Conservation (phyloP, 768 basidiomycete species). For the Suillus variegatus region DNA sequence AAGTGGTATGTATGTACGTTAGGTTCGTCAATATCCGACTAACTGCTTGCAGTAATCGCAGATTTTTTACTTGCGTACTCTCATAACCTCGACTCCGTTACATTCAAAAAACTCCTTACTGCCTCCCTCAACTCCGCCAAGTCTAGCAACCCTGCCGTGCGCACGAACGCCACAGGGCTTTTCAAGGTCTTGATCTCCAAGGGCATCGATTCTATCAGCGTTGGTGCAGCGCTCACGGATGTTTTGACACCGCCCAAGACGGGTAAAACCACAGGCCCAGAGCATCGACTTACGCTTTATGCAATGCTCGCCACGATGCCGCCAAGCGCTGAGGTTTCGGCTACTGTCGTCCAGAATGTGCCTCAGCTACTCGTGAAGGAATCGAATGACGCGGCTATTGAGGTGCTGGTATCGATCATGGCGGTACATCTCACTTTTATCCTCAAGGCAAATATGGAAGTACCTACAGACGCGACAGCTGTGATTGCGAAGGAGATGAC, state of each 20-base stretch:
- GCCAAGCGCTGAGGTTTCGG: constrained; percentile 51
- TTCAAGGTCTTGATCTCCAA: constrained; percentile 50
- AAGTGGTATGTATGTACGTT: constrained; percentile 44
- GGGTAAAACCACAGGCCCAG: constrained; percentile 85
- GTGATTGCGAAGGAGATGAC: constrained; percentile 73
- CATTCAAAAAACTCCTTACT: constrained; percentile 55
- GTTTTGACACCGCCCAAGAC: constrained; percentile 72
- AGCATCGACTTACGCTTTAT: constrained; percentile 82
- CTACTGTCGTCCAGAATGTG: constrained; percentile 40
- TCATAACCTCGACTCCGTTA: constrained; percentile 46
- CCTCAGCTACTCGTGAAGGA: constrained; percentile 67
- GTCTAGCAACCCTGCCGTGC: constrained; percentile 66
- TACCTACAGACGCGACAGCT: constrained; percentile 46
- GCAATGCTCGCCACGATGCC: constrained; percentile 65
- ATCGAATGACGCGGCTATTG: constrained; percentile 65
- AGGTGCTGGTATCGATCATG: constrained; percentile 55
- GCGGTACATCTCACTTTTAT: constrained; percentile 58
- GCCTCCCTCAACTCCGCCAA: constrained; percentile 70
- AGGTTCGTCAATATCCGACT: neutral
- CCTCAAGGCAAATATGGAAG: constrained; percentile 41
- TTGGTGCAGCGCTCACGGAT: constrained; percentile 57
- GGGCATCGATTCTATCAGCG: constrained; percentile 37
- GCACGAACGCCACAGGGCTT: constrained; percentile 55
- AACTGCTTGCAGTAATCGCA: constrained; percentile 45
- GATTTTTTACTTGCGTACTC: constrained; percentile 59